Evolutionary conservation across 371 early-diverging fungal genomes (phyloP).

Genomic region (Apophysomyces ossiformis): DNA sequence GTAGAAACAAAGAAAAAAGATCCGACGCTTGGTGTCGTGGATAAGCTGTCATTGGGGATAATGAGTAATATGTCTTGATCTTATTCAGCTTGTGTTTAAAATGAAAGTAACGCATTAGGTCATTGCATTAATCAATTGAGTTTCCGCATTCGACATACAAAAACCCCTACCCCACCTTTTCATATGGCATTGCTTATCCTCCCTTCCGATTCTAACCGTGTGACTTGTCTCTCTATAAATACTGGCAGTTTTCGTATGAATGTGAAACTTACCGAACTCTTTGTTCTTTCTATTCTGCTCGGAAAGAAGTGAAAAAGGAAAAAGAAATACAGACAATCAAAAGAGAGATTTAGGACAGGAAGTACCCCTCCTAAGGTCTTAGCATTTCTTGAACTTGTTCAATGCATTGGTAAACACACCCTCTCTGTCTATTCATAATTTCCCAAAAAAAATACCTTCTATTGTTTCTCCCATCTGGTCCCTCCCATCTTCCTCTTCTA

Average conservation of each 20-base stretch:
- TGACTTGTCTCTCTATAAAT: neutral
- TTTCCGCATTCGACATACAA: neutral
- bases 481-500: neutral
- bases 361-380: neutral
- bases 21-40: too few species aligned
- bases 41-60: too few species aligned
- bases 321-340: neutral
- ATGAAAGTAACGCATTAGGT: neutral
- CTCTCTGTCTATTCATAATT: neutral
- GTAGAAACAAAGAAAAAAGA: too few species aligned
- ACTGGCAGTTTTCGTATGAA: neutral
- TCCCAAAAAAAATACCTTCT: too few species aligned
- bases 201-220: conserved; percentile 3
- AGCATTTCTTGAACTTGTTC: neutral
- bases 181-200: neutral
- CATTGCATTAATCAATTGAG: conserved; percentile 1
- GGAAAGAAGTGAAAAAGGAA: neutral
- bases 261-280: neutral
- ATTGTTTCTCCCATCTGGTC: neutral
- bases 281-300: neutral
- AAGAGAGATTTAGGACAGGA: neutral
- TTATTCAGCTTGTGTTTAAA: neutral
- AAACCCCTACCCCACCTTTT: conserved; percentile 1
- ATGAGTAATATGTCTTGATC: neutral
- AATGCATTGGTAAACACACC: conserved; percentile 1